Evolutionary conservation across 768 basidiomycete species (phyloP), one percentile per base, ranked within the genome.

Genomic region (Asterophora parasitica): DNA sequence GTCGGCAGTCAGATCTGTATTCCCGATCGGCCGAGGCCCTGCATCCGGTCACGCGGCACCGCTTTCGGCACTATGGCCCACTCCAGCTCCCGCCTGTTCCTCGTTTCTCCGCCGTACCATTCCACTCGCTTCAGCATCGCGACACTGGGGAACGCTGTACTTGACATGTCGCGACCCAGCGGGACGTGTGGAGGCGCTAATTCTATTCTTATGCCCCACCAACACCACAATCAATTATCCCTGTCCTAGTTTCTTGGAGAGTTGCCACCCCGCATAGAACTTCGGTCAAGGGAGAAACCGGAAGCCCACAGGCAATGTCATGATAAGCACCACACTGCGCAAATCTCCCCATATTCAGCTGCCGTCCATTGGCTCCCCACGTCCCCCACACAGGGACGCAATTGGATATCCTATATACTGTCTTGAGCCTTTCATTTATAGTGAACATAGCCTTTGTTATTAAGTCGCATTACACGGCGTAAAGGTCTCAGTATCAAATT

Each of bases 11-110:
- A 42, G 37, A 46, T 49, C 27, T 27, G 31, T 49, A 49, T 42
- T 39, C 48, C 48, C 48, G 47, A 48, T 52, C 51, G 46, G 51
- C 51, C 46, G 51, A n/a, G n/a, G n/a, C n/a, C n/a, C n/a, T n/a
- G n/a, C n/a, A 52, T 36, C 9, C 2, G 39, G 11, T 39, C 38
- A 39, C 39, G 39, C 26, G 26, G 4, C 13, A 7, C 10, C 44
- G 26, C 35, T 9, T 23, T 23, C 44, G 33, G 44, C 20, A 23
- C 10, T 4, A 33, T 27, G 46, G 45, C 36, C 45, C 45, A 46
- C 45, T 16, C 7, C 23, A 23, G 13, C 37, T 17, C 13, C 36
- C 23, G 15, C 5, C 26, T 15, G 7, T 50, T 45, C 28, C 42
- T 44, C 31, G n/a, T 46, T 51, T 41, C 44, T 47, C 51, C 26